Base-by-base conservation (phyloP, 2,329 filamentous ascomycete species). In the Pseudopithomyces maydicus region DNA sequence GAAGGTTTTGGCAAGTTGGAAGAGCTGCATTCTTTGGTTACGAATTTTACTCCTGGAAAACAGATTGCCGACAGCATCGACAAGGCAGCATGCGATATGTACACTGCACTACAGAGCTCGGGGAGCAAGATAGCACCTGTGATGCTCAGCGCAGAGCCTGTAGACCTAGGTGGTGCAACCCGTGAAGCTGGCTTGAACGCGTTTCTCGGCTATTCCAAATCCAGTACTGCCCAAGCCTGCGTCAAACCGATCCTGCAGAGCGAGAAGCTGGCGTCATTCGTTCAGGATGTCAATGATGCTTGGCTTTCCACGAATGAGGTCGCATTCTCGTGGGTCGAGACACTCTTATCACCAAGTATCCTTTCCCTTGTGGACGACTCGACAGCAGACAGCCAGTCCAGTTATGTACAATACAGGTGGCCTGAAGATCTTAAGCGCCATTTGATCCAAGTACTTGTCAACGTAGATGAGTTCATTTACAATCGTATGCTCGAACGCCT, bases 131-230 rank as follows among this genome's bases (percentile, higher is more conserved):
- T 61, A 77, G 82, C 82, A 66, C 81, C 66, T 72, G 81, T 69
- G 14, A 74, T 83, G 42, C 70, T 82, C 7, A 79, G 79, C 56
- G 77, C 76, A 52, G 81, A 85, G 55, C 79, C 79, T 43, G 73
- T 81, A 35, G 81, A 83, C 23, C 67, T 82, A 50, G 78, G 79
- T 11, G 81, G 80, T 26, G 74, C 74, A n/a, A 78, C 83, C 12
- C 76, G 78, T 53, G 79, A 82, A 45, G 78, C 81, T 42, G 83
- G 82, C 1, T 63, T 85, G 44, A 80, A 82, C 51, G 79, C 84
- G 5, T 86, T 86, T 56, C 74, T 85, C n/a, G 83, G 84, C 39
- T 82, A 85, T 64, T 81, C 83, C 2, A 83, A 81, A 52, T 77
- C 80, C 55, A 70, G 74, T 39, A 71, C 66, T 29, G 77, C 77